Base-by-base conservation (phyloP, 305 asterid genomes). In the Euphrasia arctica region DNA sequence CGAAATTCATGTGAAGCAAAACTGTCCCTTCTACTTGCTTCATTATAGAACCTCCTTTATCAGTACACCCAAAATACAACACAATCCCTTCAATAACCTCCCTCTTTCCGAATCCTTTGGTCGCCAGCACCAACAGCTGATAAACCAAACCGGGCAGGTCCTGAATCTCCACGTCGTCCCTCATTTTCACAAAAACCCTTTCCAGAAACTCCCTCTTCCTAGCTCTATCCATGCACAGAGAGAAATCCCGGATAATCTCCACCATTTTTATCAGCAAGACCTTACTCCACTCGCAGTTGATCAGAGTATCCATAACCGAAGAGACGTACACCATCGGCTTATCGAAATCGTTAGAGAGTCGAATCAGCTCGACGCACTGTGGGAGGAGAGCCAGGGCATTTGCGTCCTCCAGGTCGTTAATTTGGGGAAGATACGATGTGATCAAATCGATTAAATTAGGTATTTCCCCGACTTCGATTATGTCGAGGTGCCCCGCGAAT, bases 11-110 rank as follows among this genome's bases (percentile, higher is more conserved):
- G 69, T 90, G 95, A 72, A 90, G 91, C 81, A 90, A 74, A 60
- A 87, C 95, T 51, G 97, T 90, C 78, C 95, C 97, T 72, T 90
- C 95, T 13, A 87, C 88, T 74, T 90, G 95, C 71, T 83, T 85
- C 82, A 79, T 82, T 54, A 77, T 81, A 31, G 88, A 82, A 22
- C 95, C 76, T 4, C 79, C 82, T 61, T 77, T 82, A 43, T 71
- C 72, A 39, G 60, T 70, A 64, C 74, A 76, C 66, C 86, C 95
- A 60, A 90, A 90, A 73, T 76, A 70, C 82, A 82, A 72, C 72
- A 87, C 84, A 48, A 87, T 84, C 75, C 95, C 90, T 82, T 87
- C 90, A 50, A 85, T 70, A 69, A 87, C 89, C 67, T 90, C 95
- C 69, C 86, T 80, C 78, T 90, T 90, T 63, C 86, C 71, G 71